phyloP scores from a whole-genome alignment of 2,329 filamentous ascomycete species.

The Aspergillus brunneoviolaceus region DNA sequence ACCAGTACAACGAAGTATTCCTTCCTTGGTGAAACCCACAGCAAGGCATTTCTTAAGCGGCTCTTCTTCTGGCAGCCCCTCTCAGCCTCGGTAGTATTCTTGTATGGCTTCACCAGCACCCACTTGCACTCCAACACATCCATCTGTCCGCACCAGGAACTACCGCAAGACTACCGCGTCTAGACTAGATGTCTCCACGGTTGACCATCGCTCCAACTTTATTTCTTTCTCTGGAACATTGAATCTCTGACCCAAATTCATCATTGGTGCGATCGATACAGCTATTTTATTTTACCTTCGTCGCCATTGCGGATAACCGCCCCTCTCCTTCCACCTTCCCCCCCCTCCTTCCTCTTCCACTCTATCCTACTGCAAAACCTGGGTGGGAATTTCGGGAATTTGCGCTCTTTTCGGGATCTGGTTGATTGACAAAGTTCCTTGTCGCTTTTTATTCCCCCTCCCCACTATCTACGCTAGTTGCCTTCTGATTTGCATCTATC shows the following conservation, averaged over 20 bases:
- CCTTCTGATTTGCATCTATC: not conserved
- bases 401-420: slow-evolving; percentile 7
- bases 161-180: slow-evolving; percentile 11
- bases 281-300: not conserved
- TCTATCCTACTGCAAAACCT: not conserved
- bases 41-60: not conserved
- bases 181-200: slow-evolving; percentile 12
- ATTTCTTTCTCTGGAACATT: slow-evolving; percentile 10
- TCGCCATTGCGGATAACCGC: slow-evolving; percentile 8
- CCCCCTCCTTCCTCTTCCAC: slow-evolving; percentile 7
- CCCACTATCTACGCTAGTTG: slow-evolving; percentile 2
- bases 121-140: slow-evolving; percentile 1
- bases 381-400: slow-evolving; percentile 5
- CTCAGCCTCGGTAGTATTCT: not conserved
- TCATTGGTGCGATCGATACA: slow-evolving; percentile 4
- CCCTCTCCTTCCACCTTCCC: slow-evolving; percentile 8
- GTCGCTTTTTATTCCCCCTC: not conserved
- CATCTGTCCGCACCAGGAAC: slow-evolving; percentile 11
- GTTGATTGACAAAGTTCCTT: not conserved
- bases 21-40: not conserved
- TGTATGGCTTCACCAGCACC: slow-evolving; percentile 18
- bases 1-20: not conserved
- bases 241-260: not conserved
- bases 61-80: not conserved
- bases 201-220: slow-evolving; percentile 14